Evolutionary conservation across 2,329 filamentous ascomycete genomes (phyloP).

Genomic region (Elsinoe perseae): DNA sequence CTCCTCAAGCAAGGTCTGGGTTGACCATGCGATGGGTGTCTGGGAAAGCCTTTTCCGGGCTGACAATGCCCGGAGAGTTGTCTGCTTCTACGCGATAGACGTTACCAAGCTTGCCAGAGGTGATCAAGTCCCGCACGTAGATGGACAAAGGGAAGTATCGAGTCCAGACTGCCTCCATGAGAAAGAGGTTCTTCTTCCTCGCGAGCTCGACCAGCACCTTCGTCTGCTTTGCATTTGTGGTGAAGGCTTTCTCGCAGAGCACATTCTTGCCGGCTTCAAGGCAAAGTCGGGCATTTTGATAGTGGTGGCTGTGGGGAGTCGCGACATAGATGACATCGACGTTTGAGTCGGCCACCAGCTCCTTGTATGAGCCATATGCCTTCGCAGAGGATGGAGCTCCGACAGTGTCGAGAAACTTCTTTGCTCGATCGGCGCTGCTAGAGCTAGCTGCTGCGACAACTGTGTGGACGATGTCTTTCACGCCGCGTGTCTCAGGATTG

Average conservation of each 20-base stretch:
- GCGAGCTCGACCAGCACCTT: conserved; percentile 65
- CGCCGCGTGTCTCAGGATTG: conserved; percentile 61
- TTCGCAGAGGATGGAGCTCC: conserved; percentile 60
- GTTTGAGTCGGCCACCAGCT: conserved; percentile 68
- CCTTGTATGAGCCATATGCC: conserved; percentile 73
- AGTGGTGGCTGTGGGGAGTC: conserved; percentile 87
- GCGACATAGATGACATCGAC: conserved; percentile 85
- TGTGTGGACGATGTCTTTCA: conserved; percentile 65
- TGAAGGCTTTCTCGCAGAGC: conserved; percentile 85
- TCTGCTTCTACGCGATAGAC: conserved; percentile 52
- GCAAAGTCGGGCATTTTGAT: conserved; percentile 81
- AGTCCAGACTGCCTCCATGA: conserved; percentile 82
- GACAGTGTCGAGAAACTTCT: conserved; percentile 63
- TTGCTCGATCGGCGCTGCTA: conserved; percentile 59
- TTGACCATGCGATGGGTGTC: conserved; percentile 74
- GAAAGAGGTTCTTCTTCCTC: conserved; percentile 59
- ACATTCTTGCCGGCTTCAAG: conserved; percentile 79
- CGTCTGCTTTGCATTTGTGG: conserved; percentile 71
- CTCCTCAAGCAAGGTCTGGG: conserved; percentile 71
- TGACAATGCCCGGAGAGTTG: conserved; percentile 48
- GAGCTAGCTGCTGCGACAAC: conserved; percentile 76
- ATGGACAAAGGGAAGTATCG: conserved; percentile 79
- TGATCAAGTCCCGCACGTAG: conserved; percentile 61
- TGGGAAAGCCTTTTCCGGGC: conserved; percentile 52
- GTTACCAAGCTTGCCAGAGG: conserved; percentile 46